Percentiles rank a stretch among this genome's conserved stretches.
phyloP scores from a whole-genome alignment of 768 basidiomycete genomes.

The Agrocybe pediades region DNA sequence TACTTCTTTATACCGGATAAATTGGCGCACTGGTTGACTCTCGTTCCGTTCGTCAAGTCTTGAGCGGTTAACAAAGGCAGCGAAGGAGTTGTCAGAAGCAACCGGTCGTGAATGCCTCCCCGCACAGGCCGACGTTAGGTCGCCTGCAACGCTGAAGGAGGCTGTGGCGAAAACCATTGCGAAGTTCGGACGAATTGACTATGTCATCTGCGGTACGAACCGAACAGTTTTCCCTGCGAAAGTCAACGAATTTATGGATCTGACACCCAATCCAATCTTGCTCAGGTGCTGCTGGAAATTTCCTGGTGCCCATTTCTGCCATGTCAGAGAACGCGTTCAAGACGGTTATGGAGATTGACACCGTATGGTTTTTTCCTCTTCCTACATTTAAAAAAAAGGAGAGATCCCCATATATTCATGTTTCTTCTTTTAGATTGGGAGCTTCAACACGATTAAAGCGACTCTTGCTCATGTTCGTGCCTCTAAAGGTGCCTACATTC shows the following conservation, averaged over 20 bases:
- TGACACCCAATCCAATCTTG: neutral
- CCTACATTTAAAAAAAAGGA: neutral
- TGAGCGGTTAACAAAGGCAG: slow-evolving; percentile 68
- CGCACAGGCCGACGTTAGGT: slow-evolving; percentile 80
- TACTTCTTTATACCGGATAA: neutral
- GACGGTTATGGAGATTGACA: slow-evolving; percentile 94
- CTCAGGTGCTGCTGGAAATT: slow-evolving; percentile 93
- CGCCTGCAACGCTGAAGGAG: slow-evolving; percentile 66
- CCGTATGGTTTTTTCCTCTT: slow-evolving; percentile 45
- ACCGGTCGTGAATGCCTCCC: slow-evolving; percentile 77
- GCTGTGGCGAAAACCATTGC: slow-evolving; percentile 79
- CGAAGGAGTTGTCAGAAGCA: slow-evolving; percentile 64
- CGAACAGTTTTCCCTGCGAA: neutral
- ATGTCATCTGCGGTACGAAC: slow-evolving; percentile 84
- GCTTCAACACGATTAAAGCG: slow-evolving; percentile 93
- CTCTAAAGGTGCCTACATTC: slow-evolving; percentile 80
- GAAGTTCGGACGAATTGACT: slow-evolving; percentile 86
- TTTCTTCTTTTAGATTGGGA: slow-evolving; percentile 65
- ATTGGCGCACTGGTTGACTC: neutral
- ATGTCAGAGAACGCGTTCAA: slow-evolving; percentile 90
- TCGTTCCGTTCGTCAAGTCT: slow-evolving; percentile 42
- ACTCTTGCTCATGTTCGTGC: slow-evolving; percentile 75
- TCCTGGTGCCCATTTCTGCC: slow-evolving; percentile 81
- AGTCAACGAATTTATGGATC: neutral
- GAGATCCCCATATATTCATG: slow-evolving; percentile 1